phyloP scores from a whole-genome alignment of 1,139 yeast genomes.

The Debaryomyces subglobosus region DNA sequence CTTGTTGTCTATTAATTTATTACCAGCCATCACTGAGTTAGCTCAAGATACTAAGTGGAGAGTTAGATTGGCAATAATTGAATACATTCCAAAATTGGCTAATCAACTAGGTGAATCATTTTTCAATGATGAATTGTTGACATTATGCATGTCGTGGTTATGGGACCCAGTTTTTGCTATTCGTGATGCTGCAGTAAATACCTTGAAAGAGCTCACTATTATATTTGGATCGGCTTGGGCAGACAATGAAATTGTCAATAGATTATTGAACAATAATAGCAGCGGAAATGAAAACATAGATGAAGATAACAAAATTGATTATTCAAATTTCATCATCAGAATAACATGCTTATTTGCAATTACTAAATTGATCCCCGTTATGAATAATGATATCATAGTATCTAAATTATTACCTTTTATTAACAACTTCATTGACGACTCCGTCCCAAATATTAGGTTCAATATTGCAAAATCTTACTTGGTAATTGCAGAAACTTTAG shows the following conservation, averaged over 20 bases:
- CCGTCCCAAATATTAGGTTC: constrained; percentile 93
- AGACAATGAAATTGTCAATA: constrained; percentile 75
- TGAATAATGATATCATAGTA: constrained; percentile 59
- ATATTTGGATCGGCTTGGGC: constrained; percentile 97
- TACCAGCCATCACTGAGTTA: constrained; percentile 95
- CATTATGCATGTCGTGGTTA: constrained; percentile 92
- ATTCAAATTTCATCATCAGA: constrained; percentile 81
- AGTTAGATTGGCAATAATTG: constrained; percentile 94
- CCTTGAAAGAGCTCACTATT: constrained; percentile 75
- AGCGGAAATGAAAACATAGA: constrained; percentile 22
- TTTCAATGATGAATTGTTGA: constrained; percentile 88
- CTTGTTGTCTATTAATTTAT: constrained; percentile 77
- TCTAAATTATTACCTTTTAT: constrained; percentile 79
- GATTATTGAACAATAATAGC: constrained; percentile 54
- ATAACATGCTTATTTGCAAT: constrained; percentile 89
- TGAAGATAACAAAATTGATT: constrained; percentile 45
- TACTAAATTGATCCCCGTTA: constrained; percentile 73
- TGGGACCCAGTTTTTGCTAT: constrained; percentile 98
- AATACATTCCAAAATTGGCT: constrained; percentile 95
- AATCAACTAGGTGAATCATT: constrained; percentile 92
- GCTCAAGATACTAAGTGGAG: constrained; percentile 99
- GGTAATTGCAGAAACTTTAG: constrained; percentile 56
- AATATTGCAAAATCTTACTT: constrained; percentile 88
- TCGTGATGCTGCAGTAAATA: constrained; percentile 92
- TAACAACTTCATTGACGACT: constrained; percentile 69